Conservation (phyloP, 2,329 filamentous ascomycete species). For the Malbranchea zuffiana region DNA sequence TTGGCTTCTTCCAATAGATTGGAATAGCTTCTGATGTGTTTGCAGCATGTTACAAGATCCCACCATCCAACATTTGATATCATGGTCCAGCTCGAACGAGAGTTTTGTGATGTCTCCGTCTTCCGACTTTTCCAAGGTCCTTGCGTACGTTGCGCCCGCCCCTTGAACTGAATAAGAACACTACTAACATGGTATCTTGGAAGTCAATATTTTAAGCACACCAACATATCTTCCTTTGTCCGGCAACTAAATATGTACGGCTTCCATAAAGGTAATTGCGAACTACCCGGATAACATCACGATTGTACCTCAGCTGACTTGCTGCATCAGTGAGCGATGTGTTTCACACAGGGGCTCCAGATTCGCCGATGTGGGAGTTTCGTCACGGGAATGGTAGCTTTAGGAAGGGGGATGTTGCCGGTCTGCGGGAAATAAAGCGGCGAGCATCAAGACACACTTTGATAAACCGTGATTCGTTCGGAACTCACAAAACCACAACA, state of each 20-base stretch:
- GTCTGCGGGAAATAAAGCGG: slow-evolving; percentile 88
- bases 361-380: slow-evolving; percentile 95
- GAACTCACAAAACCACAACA: slow-evolving; percentile 59
- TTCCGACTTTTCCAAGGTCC: slow-evolving; percentile 92
- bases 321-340: slow-evolving; percentile 88
- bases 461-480: slow-evolving; percentile 84
- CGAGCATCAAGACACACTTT: slow-evolving; percentile 85
- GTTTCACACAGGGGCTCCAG: slow-evolving; percentile 87
- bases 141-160: slow-evolving; percentile 69
- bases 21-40: slow-evolving; percentile 8
- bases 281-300: too few species aligned
- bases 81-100: slow-evolving; percentile 86
- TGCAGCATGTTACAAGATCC: slow-evolving; percentile 90
- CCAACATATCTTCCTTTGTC: slow-evolving; percentile 97
- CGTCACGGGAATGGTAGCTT: slow-evolving; percentile 97
- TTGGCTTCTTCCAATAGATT: not conserved
- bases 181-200: slow-evolving; percentile 12
- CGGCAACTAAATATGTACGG: slow-evolving; percentile 98
- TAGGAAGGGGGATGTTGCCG: slow-evolving; percentile 84
- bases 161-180: slow-evolving; percentile 15
- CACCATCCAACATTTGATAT: slow-evolving; percentile 87
- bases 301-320: not conserved
- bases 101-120: slow-evolving; percentile 99
- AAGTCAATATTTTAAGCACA: slow-evolving; percentile 98
- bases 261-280: slow-evolving; percentile 79